Evolutionary conservation across 257 asterid genomes (phyloP).

Genomic region (Solanum arcanum): DNA sequence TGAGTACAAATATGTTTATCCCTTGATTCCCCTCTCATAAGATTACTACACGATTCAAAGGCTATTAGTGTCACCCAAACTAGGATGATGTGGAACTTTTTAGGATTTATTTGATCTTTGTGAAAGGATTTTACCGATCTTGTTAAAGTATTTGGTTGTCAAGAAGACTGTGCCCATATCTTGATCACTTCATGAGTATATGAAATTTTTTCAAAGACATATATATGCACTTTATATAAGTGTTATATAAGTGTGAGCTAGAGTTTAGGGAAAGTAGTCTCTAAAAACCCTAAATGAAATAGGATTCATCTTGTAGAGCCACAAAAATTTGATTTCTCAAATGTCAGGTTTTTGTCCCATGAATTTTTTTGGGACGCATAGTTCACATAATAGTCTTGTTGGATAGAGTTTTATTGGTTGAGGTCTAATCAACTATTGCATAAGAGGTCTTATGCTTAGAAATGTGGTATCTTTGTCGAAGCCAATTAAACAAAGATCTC

Average conservation of each 20-base stretch:
- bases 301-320: neutral
- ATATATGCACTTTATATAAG: no score
- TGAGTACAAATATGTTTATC: neutral
- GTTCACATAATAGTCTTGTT: neutral
- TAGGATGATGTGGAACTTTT: neutral
- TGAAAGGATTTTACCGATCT: neutral
- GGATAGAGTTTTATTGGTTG: neutral
- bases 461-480: no score
- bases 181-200: neutral
- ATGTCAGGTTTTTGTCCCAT: no score
- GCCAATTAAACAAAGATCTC: neutral
- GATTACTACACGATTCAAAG: no score
- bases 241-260: no score
- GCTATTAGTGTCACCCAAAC: neutral
- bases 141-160: no score
- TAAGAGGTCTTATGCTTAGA: neutral
- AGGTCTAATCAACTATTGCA: neutral
- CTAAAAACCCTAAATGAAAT: no score
- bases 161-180: neutral
- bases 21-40: neutral
- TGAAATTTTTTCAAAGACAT: neutral
- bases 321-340: no score
- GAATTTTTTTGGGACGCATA: neutral
- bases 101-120: neutral
- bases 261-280: no score